Conservation (phyloP, 306 rosid genomes). For the Sechiopsis laciniata region DNA sequence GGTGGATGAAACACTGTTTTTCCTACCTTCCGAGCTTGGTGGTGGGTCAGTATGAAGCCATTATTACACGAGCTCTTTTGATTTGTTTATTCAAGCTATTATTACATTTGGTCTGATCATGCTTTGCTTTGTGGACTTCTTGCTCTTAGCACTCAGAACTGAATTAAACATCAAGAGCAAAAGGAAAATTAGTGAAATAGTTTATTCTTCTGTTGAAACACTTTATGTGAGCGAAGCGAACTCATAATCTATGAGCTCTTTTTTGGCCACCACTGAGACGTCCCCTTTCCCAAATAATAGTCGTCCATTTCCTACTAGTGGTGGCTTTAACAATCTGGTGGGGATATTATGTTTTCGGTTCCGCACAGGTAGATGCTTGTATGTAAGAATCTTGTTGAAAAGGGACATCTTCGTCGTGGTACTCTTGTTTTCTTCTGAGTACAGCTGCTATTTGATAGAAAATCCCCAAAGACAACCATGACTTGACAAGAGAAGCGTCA, state of each 20-base stretch:
- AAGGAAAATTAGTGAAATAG: conserved; percentile 21
- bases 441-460: conserved; percentile 27
- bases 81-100: conserved; percentile 23
- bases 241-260: conserved; percentile 3
- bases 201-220: neutral
- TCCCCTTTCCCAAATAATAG: neutral
- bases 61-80: conserved; percentile 8
- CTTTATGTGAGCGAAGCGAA: neutral
- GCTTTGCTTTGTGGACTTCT: conserved; percentile 30
- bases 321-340: conserved; percentile 24
- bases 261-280: neutral
- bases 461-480: conserved; percentile 27
- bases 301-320: conserved; percentile 4
- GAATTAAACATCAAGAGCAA: conserved; percentile 27
- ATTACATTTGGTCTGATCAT: conserved; percentile 22
- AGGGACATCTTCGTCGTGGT: conserved; percentile 7
- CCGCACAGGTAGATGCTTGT: conserved; percentile 25
- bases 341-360: conserved; percentile 31
- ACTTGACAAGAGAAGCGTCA: conserved; percentile 29
- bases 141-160: conserved; percentile 34
- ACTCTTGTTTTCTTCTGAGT: conserved; percentile 23
- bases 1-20: conserved; percentile 18
- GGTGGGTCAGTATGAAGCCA: conserved; percentile 23
- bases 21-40: conserved; percentile 9
- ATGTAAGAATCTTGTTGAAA: conserved; percentile 23